Conservation (phyloP, 1,139 yeast genomes). For the Oligophagozyma castellii region DNA sequence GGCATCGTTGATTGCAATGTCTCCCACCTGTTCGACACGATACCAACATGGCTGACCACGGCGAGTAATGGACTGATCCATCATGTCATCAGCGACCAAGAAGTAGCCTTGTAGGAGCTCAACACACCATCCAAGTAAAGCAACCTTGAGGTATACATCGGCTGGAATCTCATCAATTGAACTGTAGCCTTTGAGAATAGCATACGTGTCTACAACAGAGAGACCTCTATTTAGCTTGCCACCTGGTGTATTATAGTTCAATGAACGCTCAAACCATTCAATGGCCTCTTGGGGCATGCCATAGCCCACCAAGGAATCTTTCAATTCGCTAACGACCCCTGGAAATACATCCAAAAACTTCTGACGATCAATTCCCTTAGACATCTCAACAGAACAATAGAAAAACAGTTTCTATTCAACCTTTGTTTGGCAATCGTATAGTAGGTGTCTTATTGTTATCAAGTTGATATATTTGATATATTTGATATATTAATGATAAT, state of each 20-base stretch:
- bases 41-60: conserved; percentile 99
- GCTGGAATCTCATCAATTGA: conserved; percentile 43
- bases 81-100: conserved; percentile 96
- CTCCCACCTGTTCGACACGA: conserved; percentile 62
- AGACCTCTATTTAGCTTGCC: conserved; percentile 96
- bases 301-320: conserved; percentile 45
- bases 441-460: too few relatives aligned
- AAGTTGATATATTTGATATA: too few relatives aligned
- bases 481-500: too few relatives aligned
- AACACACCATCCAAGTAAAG: conserved; percentile 90
- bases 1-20: conserved; percentile 93
- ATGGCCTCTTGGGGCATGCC: conserved; percentile 82
- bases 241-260: conserved; percentile 85
- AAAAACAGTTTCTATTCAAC: too few relatives aligned
- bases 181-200: conserved; percentile 54
- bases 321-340: conserved; percentile 62
- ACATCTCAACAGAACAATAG: conserved; percentile 1
- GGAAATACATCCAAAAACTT: conserved; percentile 70
- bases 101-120: conserved; percentile 94
- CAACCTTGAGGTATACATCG: conserved; percentile 70
- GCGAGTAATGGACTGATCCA: conserved; percentile 95
- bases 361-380: conserved; percentile 29
- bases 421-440: too few relatives aligned
- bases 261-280: conserved; percentile 65
- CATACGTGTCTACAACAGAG: conserved; percentile 87